Conservation (phyloP, 495 filamentous ascomycete species). For the Corynascus novoguineensis region DNA sequence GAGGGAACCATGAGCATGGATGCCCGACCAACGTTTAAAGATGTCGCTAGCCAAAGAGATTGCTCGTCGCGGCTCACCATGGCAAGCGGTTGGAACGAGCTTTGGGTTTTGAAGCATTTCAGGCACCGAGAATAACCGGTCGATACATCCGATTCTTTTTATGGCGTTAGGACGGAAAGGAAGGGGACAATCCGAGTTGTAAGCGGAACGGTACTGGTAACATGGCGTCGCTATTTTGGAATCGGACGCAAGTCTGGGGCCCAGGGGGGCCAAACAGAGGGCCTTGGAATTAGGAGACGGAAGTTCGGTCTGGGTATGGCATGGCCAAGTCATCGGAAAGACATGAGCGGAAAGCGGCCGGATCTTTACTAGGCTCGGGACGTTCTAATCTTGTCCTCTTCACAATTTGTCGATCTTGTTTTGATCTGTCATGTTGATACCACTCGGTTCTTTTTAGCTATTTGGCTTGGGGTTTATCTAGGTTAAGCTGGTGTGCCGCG, state of each 20-base stretch:
- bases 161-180: slow-evolving; percentile 1
- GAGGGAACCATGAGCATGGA: not conserved
- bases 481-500: not conserved
- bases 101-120: not conserved
- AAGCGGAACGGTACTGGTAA: not conserved
- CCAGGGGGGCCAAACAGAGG: not conserved
- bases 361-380: not conserved
- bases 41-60: too few species aligned
- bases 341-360: not conserved
- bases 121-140: not conserved
- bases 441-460: not conserved
- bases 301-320: not conserved
- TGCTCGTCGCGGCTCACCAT: not conserved
- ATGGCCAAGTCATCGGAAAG: not conserved
- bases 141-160: not conserved
- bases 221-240: not conserved
- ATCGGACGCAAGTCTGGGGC: not conserved
- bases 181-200: not conserved
- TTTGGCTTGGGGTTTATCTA: not conserved
- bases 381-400: too few species aligned
- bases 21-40: not conserved
- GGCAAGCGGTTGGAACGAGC: not conserved
- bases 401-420: too few species aligned
- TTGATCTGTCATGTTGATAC: not conserved
- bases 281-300: not conserved